These are phyloP conservation scores for Alternaria alternata DNA, from an alignment of 2,329 filamentous ascomycete genomes.

Conservation along the genomic window DNA sequence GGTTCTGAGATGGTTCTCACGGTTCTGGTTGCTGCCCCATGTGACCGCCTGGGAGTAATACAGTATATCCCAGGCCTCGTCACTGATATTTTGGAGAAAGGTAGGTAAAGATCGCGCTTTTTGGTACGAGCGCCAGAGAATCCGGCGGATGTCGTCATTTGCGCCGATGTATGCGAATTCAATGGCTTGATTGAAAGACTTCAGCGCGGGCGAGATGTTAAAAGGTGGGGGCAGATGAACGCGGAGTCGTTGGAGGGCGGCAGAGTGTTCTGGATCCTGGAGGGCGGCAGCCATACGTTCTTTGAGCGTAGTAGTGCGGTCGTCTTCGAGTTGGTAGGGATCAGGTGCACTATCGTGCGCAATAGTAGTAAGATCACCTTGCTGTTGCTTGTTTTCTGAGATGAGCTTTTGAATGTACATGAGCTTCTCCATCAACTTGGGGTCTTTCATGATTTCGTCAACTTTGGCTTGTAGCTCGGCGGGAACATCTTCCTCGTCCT, in stretches of 20 bases:
- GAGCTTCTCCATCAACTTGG: conserved; percentile 45
- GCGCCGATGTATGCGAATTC: conserved; percentile 47
- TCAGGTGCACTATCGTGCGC: conserved; percentile 39
- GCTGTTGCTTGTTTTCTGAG: conserved; percentile 19
- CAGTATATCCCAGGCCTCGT: conserved; percentile 50
- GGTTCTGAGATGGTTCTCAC: conserved; percentile 38
- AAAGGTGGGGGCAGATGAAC: conserved; percentile 43
- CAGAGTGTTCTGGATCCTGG: conserved; percentile 41
- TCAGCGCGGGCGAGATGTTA: conserved; percentile 42
- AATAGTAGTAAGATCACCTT: conserved; percentile 26
- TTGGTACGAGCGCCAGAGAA: conserved; percentile 48
- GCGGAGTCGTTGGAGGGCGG: conserved; percentile 36
- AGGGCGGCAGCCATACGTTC: conserved; percentile 37
- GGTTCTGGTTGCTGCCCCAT: conserved; percentile 46
- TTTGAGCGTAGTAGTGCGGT: conserved; percentile 33
- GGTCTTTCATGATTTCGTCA: conserved; percentile 47
- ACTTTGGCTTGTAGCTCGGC: conserved; percentile 44
- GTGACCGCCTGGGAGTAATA: conserved; percentile 51
- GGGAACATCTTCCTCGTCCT: conserved; percentile 32
- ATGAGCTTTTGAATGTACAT: conserved; percentile 41
- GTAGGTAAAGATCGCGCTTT: conserved; percentile 44
- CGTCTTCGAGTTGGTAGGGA: conserved; percentile 34
- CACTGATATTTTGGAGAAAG: conserved; percentile 42
- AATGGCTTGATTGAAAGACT: conserved; percentile 47
- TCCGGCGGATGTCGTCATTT: conserved; percentile 46